A percentile compares a stretch with the other conserved stretches of the same genome.
These are phyloP conservation scores for Monilinia vaccinii-corymbosi DNA, from an alignment of 2,329 filamentous ascomycete genomes.

Conservation along the genomic window DNA sequence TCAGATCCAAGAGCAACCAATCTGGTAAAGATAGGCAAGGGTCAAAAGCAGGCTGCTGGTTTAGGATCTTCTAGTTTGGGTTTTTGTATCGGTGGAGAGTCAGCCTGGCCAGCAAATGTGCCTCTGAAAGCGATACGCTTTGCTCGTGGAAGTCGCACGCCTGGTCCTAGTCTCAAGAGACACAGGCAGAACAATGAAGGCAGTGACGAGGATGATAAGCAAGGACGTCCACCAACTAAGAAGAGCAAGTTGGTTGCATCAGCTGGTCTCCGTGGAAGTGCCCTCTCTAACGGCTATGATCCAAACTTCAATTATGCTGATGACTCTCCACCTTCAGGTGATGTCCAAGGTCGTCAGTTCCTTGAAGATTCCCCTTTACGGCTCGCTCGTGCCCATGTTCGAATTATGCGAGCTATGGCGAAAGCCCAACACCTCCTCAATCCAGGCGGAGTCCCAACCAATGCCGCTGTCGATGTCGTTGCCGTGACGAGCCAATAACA, in stretches of 20 bases:
- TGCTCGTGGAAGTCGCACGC: neutral
- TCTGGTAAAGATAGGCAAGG: neutral
- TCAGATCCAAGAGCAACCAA: neutral
- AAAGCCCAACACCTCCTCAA: neutral
- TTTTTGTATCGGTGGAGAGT: neutral
- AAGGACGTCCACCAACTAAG: neutral
- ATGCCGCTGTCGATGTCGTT: accelerated
- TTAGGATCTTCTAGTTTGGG: neutral
- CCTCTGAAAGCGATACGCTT: neutral
- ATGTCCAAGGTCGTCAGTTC: neutral
- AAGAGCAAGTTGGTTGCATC: neutral
- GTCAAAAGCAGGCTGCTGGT: neutral
- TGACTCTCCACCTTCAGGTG: neutral
- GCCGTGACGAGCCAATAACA: no score
- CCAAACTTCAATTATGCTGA: neutral
- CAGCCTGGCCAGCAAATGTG: neutral
- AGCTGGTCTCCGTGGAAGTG: neutral
- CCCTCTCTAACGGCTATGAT: neutral
- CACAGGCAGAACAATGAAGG: neutral
- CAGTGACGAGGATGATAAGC: neutral
- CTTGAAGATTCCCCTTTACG: neutral
- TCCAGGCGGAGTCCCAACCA: neutral
- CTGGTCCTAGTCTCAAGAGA: neutral
- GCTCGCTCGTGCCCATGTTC: no score
- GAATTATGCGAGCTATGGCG: neutral